phyloP scores from a whole-genome alignment of 1,284 basidiomycete species.

The Xerocomus nothofagi region DNA sequence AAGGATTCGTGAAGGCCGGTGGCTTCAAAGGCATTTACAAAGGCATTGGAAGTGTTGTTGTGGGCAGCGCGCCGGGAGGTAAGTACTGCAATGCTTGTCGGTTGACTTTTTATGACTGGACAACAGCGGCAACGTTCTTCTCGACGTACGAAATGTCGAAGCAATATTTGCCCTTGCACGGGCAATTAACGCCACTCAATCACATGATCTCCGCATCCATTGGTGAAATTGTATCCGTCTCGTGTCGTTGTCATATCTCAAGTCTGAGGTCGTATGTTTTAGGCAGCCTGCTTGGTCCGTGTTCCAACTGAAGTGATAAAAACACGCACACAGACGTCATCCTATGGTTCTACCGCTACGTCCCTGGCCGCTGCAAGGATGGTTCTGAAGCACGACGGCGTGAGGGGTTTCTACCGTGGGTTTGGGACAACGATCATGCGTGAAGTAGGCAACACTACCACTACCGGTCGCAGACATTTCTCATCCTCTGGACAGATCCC shows the following conservation, averaged over 20 bases:
- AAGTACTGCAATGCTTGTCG: slow-evolving; percentile 27
- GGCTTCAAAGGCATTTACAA: slow-evolving; percentile 94
- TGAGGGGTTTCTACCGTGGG: slow-evolving; percentile 76
- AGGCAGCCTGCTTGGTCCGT: slow-evolving; percentile 90
- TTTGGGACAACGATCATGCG: slow-evolving; percentile 78
- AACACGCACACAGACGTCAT: slow-evolving; percentile 76
- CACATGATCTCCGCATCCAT: slow-evolving; percentile 82
- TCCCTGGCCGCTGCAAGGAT: slow-evolving; percentile 50
- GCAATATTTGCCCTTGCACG: slow-evolving; percentile 58
- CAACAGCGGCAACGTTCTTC: slow-evolving; percentile 92
- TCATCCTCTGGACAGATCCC: slow-evolving; percentile 66
- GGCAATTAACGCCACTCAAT: slow-evolving; percentile 63
- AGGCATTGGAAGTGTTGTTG: slow-evolving; percentile 92
- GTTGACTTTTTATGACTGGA: slow-evolving; percentile 2
- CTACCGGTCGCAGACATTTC: background rate
- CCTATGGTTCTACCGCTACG: slow-evolving; percentile 57
- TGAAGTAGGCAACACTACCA: slow-evolving; percentile 56
- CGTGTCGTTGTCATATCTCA: slow-evolving; percentile 11
- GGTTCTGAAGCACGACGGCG: slow-evolving; percentile 57
- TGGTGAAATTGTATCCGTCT: slow-evolving; percentile 73
- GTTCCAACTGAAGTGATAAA: slow-evolving; percentile 96
- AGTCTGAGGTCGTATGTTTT: slow-evolving; percentile 19
- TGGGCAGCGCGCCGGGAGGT: slow-evolving; percentile 97
- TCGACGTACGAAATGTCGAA: slow-evolving; percentile 93
- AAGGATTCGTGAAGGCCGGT: slow-evolving; percentile 85